Evolutionary conservation across 73 alveolate species (phyloP).

Genomic region (Tetrahymena elliotti): DNA sequence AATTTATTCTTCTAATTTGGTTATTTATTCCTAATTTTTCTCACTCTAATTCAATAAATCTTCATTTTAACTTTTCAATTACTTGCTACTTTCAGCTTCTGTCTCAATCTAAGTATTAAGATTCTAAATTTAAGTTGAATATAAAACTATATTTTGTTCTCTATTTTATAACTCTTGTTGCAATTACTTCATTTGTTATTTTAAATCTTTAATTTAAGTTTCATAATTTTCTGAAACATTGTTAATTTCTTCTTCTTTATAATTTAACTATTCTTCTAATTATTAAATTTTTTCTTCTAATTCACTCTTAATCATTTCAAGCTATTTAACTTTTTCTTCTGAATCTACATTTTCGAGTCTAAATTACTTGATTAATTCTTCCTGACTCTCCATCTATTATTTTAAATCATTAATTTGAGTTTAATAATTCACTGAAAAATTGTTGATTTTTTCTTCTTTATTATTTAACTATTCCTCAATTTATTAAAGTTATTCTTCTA

Average conservation of each 20-base stretch:
- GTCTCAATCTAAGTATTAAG: neutral
- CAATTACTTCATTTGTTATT: no score
- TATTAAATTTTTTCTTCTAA: neutral
- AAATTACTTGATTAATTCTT: neutral
- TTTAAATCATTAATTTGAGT: neutral
- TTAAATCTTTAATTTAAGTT: neutral
- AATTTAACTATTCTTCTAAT: neutral
- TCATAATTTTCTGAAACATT: neutral
- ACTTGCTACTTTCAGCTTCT: no score
- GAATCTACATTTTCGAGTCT: neutral
- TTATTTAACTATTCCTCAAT: neutral
- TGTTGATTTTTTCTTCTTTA: neutral
- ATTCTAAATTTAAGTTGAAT: no score
- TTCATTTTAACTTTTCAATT: neutral
- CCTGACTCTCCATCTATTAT: neutral
- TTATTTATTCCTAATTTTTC: neutral
- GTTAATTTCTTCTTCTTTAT: neutral
- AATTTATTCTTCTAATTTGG: neutral
- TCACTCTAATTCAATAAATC: neutral
- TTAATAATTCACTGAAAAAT: neutral
- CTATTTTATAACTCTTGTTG: neutral
- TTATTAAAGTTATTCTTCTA: neutral
- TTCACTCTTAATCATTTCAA: neutral
- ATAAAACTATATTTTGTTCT: neutral
- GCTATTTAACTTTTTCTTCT: neutral